Percentiles rank a stretch among this genome's conserved stretches.
phyloP scores from a whole-genome alignment of 2,329 filamentous ascomycete genomes.

The Hymenoscyphus linearis region DNA sequence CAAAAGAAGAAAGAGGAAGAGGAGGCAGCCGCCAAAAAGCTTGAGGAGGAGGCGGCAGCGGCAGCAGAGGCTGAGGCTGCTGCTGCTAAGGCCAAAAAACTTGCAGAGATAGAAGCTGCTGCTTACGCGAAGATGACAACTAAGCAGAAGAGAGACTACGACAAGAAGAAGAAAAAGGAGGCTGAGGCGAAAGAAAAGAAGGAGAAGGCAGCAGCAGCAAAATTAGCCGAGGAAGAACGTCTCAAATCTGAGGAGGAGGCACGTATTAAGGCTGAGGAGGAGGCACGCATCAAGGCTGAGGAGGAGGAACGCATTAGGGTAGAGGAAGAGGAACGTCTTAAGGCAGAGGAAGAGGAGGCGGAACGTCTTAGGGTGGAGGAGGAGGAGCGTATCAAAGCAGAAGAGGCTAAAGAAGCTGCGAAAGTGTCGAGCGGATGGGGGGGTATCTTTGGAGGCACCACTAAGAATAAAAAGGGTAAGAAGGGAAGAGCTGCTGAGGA shows the following conservation, averaged over 20 bases:
- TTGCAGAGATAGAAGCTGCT: slow-evolving; percentile 34
- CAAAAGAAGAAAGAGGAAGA: slow-evolving; percentile 39
- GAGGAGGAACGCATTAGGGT: too few relatives aligned
- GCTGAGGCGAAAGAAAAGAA: slow-evolving; percentile 25
- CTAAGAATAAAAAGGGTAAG: too few relatives aligned
- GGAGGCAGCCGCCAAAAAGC: slow-evolving; percentile 38
- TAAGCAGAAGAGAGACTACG: slow-evolving; percentile 29
- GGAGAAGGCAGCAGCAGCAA: slow-evolving; percentile 41
- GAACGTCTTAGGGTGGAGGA: too few relatives aligned
- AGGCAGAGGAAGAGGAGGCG: too few relatives aligned
- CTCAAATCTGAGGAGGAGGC: slow-evolving; percentile 20
- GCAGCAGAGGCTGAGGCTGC: slow-evolving; percentile 29
- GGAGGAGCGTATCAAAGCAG: too few relatives aligned
- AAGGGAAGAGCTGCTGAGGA: slow-evolving; percentile 24
- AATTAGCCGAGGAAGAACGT: slow-evolving; percentile 44
- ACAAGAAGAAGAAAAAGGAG: slow-evolving; percentile 33
- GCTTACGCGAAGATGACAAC: slow-evolving; percentile 38
- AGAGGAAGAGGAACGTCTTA: too few relatives aligned
- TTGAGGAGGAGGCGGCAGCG: slow-evolving; percentile 28
- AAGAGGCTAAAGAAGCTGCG: too few relatives aligned
- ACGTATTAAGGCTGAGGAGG: too few relatives aligned
- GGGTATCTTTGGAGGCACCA: too few relatives aligned
- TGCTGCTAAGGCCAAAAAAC: not conserved
- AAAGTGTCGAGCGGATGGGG: too few relatives aligned
- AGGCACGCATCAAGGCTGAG: too few relatives aligned